Percentiles rank a stretch among this genome's conserved stretches.
phyloP scores from a whole-genome alignment of 441 rosid genomes.

The Bruguiera hainesii region DNA sequence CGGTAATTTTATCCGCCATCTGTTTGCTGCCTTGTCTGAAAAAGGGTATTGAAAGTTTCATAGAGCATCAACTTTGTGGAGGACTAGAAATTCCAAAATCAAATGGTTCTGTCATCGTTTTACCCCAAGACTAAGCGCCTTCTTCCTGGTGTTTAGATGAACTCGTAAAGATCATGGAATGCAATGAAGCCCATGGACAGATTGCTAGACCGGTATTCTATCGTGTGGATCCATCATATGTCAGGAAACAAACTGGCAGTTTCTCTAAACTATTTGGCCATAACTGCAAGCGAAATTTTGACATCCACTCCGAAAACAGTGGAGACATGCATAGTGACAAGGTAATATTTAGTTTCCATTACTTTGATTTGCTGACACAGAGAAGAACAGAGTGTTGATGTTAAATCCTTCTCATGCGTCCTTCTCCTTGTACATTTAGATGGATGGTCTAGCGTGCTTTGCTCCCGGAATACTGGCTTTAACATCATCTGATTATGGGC shows the following conservation, averaged over 20 bases:
- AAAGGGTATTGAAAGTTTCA: too few relatives aligned
- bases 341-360: conserved; percentile 35
- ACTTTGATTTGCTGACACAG: too few relatives aligned
- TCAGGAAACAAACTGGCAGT: too few relatives aligned
- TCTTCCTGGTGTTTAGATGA: neutral
- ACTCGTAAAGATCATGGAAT: neutral
- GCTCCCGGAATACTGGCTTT: conserved; percentile 99
- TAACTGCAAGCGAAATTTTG: too few relatives aligned
- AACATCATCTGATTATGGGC: conserved; percentile 81
- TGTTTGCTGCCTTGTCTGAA: too few relatives aligned
- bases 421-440: conserved; percentile 42
- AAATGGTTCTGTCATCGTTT: neutral
- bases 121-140: neutral
- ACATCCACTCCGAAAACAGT: conserved; percentile 44
- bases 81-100: neutral
- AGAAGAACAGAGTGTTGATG: neutral
- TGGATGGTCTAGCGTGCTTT: conserved; percentile 99
- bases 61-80: neutral
- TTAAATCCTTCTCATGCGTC: neutral
- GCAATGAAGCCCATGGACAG: neutral
- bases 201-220: neutral
- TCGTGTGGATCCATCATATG: too few relatives aligned
- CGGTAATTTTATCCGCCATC: too few relatives aligned
- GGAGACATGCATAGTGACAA: conserved; percentile 62
- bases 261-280: too few relatives aligned